Percentiles rank a stretch among this genome's conserved stretches.
These are phyloP conservation scores for Gracilaria domingensis DNA, from an alignment of 23 red algal genomes.

Conservation along the genomic window DNA sequence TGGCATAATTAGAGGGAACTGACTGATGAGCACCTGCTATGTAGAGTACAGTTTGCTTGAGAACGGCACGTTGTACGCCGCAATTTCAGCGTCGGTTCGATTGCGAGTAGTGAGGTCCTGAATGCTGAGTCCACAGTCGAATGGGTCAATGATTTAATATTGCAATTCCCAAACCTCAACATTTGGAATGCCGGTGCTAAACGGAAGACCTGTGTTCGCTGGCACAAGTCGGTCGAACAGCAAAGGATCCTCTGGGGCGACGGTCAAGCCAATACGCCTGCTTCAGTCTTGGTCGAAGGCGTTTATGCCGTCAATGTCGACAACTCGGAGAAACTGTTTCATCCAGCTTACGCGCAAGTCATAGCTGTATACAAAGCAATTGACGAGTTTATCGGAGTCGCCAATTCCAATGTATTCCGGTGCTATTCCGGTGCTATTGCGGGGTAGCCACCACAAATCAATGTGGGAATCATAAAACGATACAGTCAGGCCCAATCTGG, in stretches of 20 bases:
- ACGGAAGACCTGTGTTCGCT: conserved; percentile 20
- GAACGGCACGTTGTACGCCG: conserved; percentile 26
- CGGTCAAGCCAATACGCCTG: background rate
- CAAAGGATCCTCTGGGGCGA: background rate
- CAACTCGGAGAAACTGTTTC: background rate
- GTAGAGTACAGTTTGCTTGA: background rate
- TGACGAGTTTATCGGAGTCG: conserved; percentile 11
- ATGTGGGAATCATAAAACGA: conserved; percentile 3
- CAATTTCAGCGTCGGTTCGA: background rate
- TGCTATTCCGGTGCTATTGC: no score
- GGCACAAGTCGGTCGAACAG: conserved; percentile 9
- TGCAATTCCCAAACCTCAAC: background rate
- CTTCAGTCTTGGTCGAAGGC: conserved; percentile 12
- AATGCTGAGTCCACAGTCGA: background rate
- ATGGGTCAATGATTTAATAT: background rate
- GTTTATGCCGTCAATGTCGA: background rate
- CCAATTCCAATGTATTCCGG: conserved; percentile 22
- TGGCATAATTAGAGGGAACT: conserved; percentile 22
- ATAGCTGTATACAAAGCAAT: conserved; percentile 13
- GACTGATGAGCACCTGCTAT: background rate
- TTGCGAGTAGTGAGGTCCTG: background rate
- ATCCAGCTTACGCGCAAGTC: conserved; percentile 6
- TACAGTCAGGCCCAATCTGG: conserved; percentile 28
- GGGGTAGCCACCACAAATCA: background rate
- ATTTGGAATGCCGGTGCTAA: conserved; percentile 9